Evolutionary conservation across 345 rosid species (phyloP).

Genomic region (Sonneratia caseolaris): DNA sequence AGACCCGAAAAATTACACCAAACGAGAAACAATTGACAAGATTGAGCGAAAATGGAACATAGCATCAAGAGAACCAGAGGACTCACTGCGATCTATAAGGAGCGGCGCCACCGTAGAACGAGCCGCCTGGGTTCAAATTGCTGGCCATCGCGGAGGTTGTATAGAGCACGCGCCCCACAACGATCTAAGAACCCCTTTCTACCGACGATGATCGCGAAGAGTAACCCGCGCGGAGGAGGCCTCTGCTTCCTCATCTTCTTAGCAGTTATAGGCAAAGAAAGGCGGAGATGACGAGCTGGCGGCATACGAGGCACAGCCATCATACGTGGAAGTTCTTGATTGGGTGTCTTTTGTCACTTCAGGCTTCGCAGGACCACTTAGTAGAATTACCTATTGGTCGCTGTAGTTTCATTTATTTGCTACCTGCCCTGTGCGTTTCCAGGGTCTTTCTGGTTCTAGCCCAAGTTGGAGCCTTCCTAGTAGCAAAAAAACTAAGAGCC

Average conservation of each 20-base stretch:
- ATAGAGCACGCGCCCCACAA: neutral
- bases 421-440: neutral
- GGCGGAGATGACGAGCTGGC: neutral
- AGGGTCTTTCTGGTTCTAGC: slow-evolving; percentile 12
- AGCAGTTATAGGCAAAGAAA: neutral
- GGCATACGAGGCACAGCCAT: neutral
- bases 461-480: slow-evolving; percentile 13
- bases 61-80: neutral
- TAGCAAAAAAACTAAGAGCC: too few relatives aligned
- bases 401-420: too few relatives aligned
- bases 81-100: slow-evolving; percentile 54
- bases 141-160: slow-evolving; percentile 32
- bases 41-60: neutral
- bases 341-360: neutral
- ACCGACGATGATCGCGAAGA: too few relatives aligned
- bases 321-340: neutral
- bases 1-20: neutral
- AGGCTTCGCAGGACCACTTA: too few relatives aligned
- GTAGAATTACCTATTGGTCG: neutral
- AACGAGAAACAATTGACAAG: neutral
- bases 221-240: neutral
- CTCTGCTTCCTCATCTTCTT: neutral
- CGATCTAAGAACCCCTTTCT: neutral
- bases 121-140: slow-evolving; percentile 33
- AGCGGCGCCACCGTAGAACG: slow-evolving; percentile 52